Base-by-base conservation (phyloP, 2,329 filamentous ascomycete species). In the Aureobasidium sp. region DNA sequence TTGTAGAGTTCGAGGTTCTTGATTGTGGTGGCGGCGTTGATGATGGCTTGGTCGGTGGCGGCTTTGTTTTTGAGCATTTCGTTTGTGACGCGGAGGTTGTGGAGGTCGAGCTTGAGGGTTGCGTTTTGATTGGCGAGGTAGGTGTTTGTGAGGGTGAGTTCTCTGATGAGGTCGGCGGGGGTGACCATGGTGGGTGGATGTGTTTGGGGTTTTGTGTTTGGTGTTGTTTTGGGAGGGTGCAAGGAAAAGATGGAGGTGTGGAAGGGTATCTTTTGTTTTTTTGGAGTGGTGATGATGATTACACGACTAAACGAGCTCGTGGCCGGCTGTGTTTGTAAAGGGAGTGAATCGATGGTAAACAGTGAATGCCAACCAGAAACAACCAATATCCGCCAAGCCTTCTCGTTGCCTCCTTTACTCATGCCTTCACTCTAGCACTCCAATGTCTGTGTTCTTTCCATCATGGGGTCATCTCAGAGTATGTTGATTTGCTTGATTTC, bases 41-140 rank as follows among this genome's bases (percentile, higher is more conserved):
- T 37, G 31, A 58, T 6, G 20, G 55, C 42, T 36, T 58, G 41
- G 8, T 58, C 42, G 15, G n/a, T 47, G 14, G 55, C 55, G 29
- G 31, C 55, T n/a, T 58, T 47, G 31, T 58, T 58, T 9, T 58
- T 58, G 29, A 58, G 55, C 55, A 58, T 47, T 42, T 58, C 55
- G 55, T 45, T 37, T 31, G 41, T 58, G 41, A 37, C 31, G 25
- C 8, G 47, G 55, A 58, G 55, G 31, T 58, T 58, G 41, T 58
- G 41, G n/a, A 37, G 47, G 0, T 58, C 55, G 20, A 37, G 1
- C 20, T 27, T 47, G 29, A 58, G 29, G 20, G 17, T 25, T 17
- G n/a, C 31, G 25, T 37, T 48, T 20, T 58, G 36, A 1, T 34
- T 58, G 27, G 9, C 25, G 20, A 58, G 55, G 20, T 12, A 14